A percentile compares a stretch with the other conserved stretches of the same genome.
Evolutionary conservation across 1,139 yeast species (phyloP).

Genomic region (Suhomyces guaymorum): DNA sequence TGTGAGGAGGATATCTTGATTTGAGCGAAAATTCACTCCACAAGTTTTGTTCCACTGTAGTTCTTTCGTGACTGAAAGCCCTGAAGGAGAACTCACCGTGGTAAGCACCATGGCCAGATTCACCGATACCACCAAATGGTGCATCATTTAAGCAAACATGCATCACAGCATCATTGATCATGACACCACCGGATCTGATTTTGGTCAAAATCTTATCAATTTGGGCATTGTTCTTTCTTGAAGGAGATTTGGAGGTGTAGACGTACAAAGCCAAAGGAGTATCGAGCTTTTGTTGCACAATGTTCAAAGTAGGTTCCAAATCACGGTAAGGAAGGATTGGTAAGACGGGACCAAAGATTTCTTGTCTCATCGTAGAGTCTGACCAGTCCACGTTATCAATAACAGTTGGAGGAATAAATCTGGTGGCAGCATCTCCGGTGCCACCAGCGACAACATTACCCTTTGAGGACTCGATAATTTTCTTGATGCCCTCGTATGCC

Average conservation of each 20-base stretch:
- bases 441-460: slow-evolving; percentile 68
- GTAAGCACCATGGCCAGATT: slow-evolving; percentile 78
- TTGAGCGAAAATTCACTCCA: slow-evolving; percentile 62
- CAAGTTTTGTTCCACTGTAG: slow-evolving; percentile 65
- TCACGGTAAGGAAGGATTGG: slow-evolving; percentile 65
- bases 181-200: slow-evolving; percentile 73
- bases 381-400: slow-evolving; percentile 60
- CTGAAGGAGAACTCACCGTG: slow-evolving; percentile 77
- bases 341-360: slow-evolving; percentile 82
- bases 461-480: slow-evolving; percentile 49
- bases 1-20: slow-evolving; percentile 72
- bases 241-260: slow-evolving; percentile 51
- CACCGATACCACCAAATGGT: slow-evolving; percentile 93
- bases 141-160: slow-evolving; percentile 71
- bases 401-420: slow-evolving; percentile 74
- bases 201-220: slow-evolving; percentile 50
- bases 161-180: slow-evolving; percentile 70
- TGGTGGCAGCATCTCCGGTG: slow-evolving; percentile 39
- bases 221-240: slow-evolving; percentile 45
- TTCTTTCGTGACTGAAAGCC: slow-evolving; percentile 75
- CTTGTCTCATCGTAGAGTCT: slow-evolving; percentile 74
- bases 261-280: slow-evolving; percentile 88
- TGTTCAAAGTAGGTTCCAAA: slow-evolving; percentile 48
- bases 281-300: slow-evolving; percentile 58
- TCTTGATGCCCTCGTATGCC: slow-evolving; percentile 54